Evolutionary conservation across 192 early-diverging fungal genomes (phyloP), one percentile per base, ranked within the genome.

Genomic region (Fimicolochytrium jonesii): DNA sequence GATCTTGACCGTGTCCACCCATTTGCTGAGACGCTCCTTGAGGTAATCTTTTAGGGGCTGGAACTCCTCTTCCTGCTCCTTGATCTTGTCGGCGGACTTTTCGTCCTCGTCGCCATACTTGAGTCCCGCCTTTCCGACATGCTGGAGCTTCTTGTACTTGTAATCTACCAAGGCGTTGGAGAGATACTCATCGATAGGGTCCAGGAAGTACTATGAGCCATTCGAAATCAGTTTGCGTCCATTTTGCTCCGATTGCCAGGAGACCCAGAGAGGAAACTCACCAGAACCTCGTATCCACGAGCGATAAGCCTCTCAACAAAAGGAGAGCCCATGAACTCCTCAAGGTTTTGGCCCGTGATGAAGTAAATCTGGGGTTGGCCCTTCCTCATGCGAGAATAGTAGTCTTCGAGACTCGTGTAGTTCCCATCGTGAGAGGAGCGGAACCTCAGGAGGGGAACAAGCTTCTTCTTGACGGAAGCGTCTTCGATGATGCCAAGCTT

Each of bases 401-500:
- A 99, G 39, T 85, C 83, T 54, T 86, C 83, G 5, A 93, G 59
- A 52, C 78, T 83, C 36, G 83, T 82, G 54, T 82, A 70, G 7
- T 71, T 65, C 54, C 74, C 56, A 4, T 18, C 4, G 22, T 39
- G 30, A 28, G 59, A 66, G 2, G 63, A 58, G 4, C 29, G 31
- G 56, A 51, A 53, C 33, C 93, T 84, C 57, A 99, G 73, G 25
- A 98, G 81, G 60, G 88, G 81, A 15, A 85, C 61, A n/a, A 98
- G 77, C 61, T 84, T 84, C 67, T 90, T 88, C 33, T 84, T 74
- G 68, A 91, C 79, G 30, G 72, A 76, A 47, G 28, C 35, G 43
- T 92, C 90, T 76, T 98, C 93, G 70, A 93, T 84, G 23, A 93
- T 86, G 20, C 97, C 97, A 51, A 94, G 74, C 73, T 95, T 94